A percentile compares a stretch with the other conserved stretches of the same genome.
These are phyloP conservation scores for Claviceps digitariae DNA, from an alignment of 2,329 filamentous ascomycete species.

Conservation along the genomic window DNA sequence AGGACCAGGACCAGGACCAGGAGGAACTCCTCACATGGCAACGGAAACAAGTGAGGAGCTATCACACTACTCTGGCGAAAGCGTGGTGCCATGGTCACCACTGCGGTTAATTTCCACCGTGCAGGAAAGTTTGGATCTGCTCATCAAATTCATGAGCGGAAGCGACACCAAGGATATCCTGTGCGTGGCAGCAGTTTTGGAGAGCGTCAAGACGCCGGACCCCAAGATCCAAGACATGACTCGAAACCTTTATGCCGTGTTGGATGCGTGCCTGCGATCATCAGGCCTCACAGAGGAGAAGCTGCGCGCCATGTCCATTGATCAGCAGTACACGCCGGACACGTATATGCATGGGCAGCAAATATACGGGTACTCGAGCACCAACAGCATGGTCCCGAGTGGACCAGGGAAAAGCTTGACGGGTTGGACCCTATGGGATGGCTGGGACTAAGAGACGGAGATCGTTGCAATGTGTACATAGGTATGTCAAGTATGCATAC, in stretches of 20 bases:
- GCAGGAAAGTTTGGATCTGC: constrained; percentile 31
- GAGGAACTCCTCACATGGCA: constrained; percentile 15
- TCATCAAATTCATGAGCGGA: constrained; percentile 32
- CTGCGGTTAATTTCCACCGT: constrained; percentile 28
- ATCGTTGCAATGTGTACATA: not conserved
- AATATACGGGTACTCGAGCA: constrained; percentile 18
- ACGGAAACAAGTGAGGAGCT: constrained; percentile 2
- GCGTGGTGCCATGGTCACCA: constrained; percentile 28
- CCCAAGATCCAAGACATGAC: constrained; percentile 28
- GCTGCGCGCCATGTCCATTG: constrained; percentile 1
- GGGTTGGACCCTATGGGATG: constrained; percentile 27
- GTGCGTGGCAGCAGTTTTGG: constrained; percentile 32
- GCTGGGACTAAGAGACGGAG: constrained; percentile 19
- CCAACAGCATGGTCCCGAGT: constrained; percentile 13
- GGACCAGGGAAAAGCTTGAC: constrained; percentile 16
- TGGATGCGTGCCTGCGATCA: constrained; percentile 31
- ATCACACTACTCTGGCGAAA: constrained; percentile 21
- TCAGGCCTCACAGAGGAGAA: constrained; percentile 28
- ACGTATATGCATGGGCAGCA: constrained; percentile 11
- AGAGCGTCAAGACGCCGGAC: constrained; percentile 29
- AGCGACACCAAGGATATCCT: constrained; percentile 37
- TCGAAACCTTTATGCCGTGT: constrained; percentile 25
- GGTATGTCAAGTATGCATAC: too few species aligned
- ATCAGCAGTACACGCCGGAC: constrained; percentile 2
- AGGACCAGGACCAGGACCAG: not conserved